These are phyloP conservation scores for Penicillium occitanis DNA, from an alignment of 2,329 filamentous ascomycete species.

Conservation along the genomic window DNA sequence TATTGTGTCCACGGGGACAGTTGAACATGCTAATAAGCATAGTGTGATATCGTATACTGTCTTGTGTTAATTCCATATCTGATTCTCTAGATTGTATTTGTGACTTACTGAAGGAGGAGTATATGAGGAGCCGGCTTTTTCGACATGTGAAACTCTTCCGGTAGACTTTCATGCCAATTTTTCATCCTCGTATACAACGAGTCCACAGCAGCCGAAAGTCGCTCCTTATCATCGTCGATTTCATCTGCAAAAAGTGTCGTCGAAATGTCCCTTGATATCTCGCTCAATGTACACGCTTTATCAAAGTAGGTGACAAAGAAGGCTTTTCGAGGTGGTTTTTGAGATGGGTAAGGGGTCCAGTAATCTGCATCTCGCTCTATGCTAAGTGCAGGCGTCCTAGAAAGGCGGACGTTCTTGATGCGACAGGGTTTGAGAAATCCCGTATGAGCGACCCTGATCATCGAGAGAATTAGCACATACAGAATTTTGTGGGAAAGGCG, in stretches of 20 bases:
- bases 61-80: constrained; percentile 3
- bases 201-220: constrained; percentile 29
- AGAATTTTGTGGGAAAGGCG: not conserved
- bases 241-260: constrained; percentile 32
- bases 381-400: constrained; percentile 24
- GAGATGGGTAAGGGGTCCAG: constrained; percentile 38
- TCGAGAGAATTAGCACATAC: not conserved
- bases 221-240: constrained; percentile 13
- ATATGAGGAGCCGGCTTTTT: constrained; percentile 36
- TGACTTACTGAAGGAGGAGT: constrained; percentile 32
- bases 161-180: constrained; percentile 34
- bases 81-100: not conserved
- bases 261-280: constrained; percentile 39
- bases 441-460: constrained; percentile 35
- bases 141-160: constrained; percentile 29
- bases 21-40: constrained; percentile 39
- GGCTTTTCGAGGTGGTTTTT: constrained; percentile 30
- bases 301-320: constrained; percentile 36
- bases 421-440: constrained; percentile 37
- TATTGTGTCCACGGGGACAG: constrained; percentile 27
- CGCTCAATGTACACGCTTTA: constrained; percentile 35
- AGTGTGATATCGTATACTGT: constrained; percentile 38
- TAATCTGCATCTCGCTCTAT: constrained; percentile 25
- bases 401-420: constrained; percentile 36
- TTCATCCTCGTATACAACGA: constrained; percentile 32